phyloP scores from a whole-genome alignment of 305 asterid species.

The Stenogyne calaminthoides region DNA sequence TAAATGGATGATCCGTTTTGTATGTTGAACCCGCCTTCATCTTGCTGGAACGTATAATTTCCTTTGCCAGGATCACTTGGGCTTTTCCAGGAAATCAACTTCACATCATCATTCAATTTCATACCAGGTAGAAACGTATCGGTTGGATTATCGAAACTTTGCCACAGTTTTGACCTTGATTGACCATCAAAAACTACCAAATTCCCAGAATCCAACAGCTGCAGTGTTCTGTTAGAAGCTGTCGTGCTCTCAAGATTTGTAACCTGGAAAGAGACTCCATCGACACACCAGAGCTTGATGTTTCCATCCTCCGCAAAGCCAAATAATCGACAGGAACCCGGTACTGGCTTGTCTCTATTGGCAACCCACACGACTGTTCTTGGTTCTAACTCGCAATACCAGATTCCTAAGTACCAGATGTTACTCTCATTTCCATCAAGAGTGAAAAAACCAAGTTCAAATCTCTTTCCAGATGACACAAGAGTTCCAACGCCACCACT shows the following conservation, averaged over 20 bases:
- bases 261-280: not conserved
- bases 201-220: constrained; percentile 36
- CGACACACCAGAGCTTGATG: constrained; percentile 18
- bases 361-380: constrained; percentile 45
- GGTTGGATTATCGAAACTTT: constrained; percentile 32
- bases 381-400: constrained; percentile 31
- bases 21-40: constrained; percentile 20
- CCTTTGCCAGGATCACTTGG: constrained; percentile 25
- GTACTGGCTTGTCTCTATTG: constrained; percentile 10
- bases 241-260: not conserved
- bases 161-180: constrained; percentile 25
- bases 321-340: constrained; percentile 5
- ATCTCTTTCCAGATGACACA: constrained; percentile 34
- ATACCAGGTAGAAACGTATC: constrained; percentile 52
- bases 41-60: constrained; percentile 25
- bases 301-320: constrained; percentile 38
- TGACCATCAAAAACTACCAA: constrained; percentile 24
- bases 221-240: constrained; percentile 27
- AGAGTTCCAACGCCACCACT: constrained; percentile 23
- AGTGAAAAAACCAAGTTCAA: constrained; percentile 41
- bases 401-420: constrained; percentile 37
- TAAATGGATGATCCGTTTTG: fast-evolving
- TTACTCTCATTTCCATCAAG: not conserved
- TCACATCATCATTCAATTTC: constrained; percentile 30
- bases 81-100: constrained; percentile 33